A percentile compares a stretch with the other conserved stretches of the same genome.
Conservation (phyloP, 2,329 filamentous ascomycete genomes). For the Penicillium sp. region DNA sequence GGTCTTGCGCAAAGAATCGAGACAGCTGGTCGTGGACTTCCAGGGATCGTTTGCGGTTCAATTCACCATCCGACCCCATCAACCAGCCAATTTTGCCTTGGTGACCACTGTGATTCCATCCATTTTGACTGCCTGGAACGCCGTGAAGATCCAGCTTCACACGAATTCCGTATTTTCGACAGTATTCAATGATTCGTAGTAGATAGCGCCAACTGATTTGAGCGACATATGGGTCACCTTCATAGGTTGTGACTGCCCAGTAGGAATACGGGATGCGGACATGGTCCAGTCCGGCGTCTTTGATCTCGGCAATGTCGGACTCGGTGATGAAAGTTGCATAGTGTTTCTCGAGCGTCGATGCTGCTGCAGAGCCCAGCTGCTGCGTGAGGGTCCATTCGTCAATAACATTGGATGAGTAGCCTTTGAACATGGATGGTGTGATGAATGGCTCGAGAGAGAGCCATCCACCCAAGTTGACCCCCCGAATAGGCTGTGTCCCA, state of each 20-base stretch:
- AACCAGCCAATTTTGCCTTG: slow-evolving; percentile 80
- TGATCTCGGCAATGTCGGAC: slow-evolving; percentile 75
- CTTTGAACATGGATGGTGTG: slow-evolving; percentile 79
- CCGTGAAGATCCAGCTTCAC: slow-evolving; percentile 91
- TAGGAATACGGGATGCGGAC: slow-evolving; percentile 95
- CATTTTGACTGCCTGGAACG: slow-evolving; percentile 90
- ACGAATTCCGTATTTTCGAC: slow-evolving; percentile 81
- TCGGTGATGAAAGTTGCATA: slow-evolving; percentile 86
- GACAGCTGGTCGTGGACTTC: slow-evolving; percentile 83
- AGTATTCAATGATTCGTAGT: slow-evolving; percentile 86
- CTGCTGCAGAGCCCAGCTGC: slow-evolving; percentile 61
- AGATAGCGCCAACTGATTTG: slow-evolving; percentile 90
- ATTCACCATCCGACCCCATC: slow-evolving; percentile 74
- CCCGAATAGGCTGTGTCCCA: slow-evolving; percentile 69
- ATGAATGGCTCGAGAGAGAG: slow-evolving; percentile 92
- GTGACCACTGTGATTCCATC: slow-evolving; percentile 92
- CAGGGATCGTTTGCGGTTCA: slow-evolving; percentile 74
- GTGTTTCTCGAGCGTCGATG: slow-evolving; percentile 75
- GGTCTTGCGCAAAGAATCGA: slow-evolving; percentile 85
- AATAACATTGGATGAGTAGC: slow-evolving; percentile 60
- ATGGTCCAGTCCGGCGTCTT: slow-evolving; percentile 83
- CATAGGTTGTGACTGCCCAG: slow-evolving; percentile 84
- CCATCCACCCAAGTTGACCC: slow-evolving; percentile 93
- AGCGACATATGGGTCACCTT: slow-evolving; percentile 78
- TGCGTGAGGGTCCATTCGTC: slow-evolving; percentile 80